These are phyloP conservation scores for Ogataea populi-albae DNA, from an alignment of 805 yeast genomes.

Conservation along the genomic window DNA sequence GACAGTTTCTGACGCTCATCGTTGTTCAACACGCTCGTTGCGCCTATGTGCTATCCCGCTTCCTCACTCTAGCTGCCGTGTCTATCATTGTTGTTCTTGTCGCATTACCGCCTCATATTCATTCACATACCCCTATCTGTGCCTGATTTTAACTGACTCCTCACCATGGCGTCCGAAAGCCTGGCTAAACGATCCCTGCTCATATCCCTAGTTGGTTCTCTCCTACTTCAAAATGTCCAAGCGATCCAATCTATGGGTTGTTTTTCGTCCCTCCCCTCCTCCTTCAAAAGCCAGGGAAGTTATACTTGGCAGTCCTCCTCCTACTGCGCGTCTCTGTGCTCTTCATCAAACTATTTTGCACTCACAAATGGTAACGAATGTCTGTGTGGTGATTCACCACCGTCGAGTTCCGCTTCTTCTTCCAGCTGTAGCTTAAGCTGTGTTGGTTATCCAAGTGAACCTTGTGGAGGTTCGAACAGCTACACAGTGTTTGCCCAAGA, in stretches of 20 bases:
- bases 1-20: too few relatives aligned
- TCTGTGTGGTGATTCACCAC: constrained; percentile 58
- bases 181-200: constrained; percentile 1
- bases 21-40: too few relatives aligned
- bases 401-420: constrained; percentile 30
- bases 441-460: constrained; percentile 58
- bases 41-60: too few relatives aligned
- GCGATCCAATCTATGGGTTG: constrained; percentile 34
- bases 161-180: not conserved
- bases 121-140: too few relatives aligned
- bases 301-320: constrained; percentile 59
- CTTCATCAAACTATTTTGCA: constrained; percentile 46
- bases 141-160: too few relatives aligned
- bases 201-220: constrained; percentile 6
- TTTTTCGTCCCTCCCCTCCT: constrained; percentile 34
- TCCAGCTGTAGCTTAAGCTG: constrained; percentile 47
- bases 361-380: constrained; percentile 53
- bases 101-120: too few relatives aligned
- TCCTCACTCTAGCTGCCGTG: too few relatives aligned
- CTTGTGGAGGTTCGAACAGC: constrained; percentile 55
- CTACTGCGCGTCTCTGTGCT: constrained; percentile 47
- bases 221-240: constrained; percentile 1
- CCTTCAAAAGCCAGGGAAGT: constrained; percentile 42
- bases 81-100: too few relatives aligned
- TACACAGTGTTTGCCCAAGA: constrained; percentile 44